A percentile compares a stretch with the other conserved stretches of the same genome.
Evolutionary conservation across 75 land plant species (phyloP).

Genomic region (Gnetum montanum): DNA sequence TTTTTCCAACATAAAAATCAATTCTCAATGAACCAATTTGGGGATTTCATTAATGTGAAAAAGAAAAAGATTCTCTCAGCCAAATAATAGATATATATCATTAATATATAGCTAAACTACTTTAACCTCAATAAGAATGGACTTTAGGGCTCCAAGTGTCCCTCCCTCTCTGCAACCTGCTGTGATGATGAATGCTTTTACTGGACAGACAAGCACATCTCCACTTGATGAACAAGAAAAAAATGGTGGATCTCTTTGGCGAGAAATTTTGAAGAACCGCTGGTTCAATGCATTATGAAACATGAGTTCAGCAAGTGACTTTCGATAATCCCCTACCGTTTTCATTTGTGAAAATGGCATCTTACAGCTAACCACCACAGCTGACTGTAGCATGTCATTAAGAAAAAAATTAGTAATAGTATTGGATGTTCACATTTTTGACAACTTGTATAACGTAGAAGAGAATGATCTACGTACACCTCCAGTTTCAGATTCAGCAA

Average conservation of each 20-base stretch:
- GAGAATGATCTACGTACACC: constrained; percentile 71
- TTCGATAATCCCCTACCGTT: constrained; percentile 65
- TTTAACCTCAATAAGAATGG: constrained; percentile 88
- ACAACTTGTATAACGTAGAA: too few relatives aligned
- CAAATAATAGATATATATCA: too few relatives aligned
- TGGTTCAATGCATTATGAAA: constrained; percentile 92
- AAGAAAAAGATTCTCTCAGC: too few relatives aligned
- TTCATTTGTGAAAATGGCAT: constrained; percentile 46
- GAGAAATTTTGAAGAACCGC: constrained; percentile 85
- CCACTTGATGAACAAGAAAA: constrained; percentile 81
- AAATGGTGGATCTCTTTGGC: constrained; percentile 80
- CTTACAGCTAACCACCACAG: constrained; percentile 92
- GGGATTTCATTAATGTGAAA: too few relatives aligned
- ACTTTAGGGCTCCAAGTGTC: constrained; percentile 71
- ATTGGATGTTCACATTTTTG: too few relatives aligned
- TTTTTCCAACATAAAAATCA: too few relatives aligned
- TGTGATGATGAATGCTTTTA: constrained; percentile 83
- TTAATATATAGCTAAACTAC: too few relatives aligned
- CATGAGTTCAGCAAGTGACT: constrained; percentile 78
- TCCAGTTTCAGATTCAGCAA: constrained; percentile 93
- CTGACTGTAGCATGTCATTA: constrained; percentile 56
- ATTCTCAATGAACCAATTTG: too few relatives aligned
- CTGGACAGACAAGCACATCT: constrained; percentile 64
- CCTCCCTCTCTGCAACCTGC: constrained; percentile 84
- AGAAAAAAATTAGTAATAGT: too few relatives aligned